phyloP scores from a whole-genome alignment of 768 basidiomycete genomes.

The Russula sp. region DNA sequence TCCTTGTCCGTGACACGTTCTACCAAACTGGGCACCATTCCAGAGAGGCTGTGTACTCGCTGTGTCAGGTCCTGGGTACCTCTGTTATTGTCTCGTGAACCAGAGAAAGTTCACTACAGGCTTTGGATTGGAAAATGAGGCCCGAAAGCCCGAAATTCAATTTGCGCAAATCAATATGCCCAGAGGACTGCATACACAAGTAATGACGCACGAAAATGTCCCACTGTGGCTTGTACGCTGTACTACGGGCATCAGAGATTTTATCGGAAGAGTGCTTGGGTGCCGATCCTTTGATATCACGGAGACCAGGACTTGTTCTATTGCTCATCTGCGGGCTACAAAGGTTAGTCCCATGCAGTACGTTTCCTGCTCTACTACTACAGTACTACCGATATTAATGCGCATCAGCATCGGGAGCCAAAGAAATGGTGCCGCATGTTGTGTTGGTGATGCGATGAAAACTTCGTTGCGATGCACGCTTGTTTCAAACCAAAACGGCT shows the following conservation, averaged over 20 bases:
- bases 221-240: neutral
- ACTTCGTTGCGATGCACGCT: neutral
- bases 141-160: neutral
- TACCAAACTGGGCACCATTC: neutral
- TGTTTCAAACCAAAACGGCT: neutral
- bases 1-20: neutral
- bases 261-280: neutral
- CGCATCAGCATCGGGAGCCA: neutral
- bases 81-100: neutral
- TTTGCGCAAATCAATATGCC: neutral
- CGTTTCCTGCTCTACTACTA: neutral
- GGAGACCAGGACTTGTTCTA: neutral
- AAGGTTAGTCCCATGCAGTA: neutral
- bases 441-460: neutral
- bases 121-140: neutral
- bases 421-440: neutral
- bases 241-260: neutral
- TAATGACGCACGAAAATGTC: neutral
- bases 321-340: neutral
- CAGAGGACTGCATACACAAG: neutral
- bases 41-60: neutral
- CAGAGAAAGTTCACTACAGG: neutral
- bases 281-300: neutral
- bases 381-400: neutral
- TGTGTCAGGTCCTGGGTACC: neutral